These are phyloP conservation scores for Sugiyamaella qingdaonensis DNA, from an alignment of 805 yeast species.

Conservation along the genomic window DNA sequence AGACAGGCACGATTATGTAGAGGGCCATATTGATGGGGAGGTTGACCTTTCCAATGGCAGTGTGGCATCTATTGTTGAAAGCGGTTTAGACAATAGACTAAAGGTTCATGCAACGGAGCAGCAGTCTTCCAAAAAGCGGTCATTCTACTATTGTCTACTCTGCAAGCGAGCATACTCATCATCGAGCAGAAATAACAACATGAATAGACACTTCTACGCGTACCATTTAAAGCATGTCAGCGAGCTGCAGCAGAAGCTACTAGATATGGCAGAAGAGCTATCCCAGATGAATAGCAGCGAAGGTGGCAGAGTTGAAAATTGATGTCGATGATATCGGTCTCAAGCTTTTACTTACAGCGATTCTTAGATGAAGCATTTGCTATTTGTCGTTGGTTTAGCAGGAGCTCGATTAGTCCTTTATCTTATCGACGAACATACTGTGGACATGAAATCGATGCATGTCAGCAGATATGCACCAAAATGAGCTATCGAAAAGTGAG, in stretches of 20 bases:
- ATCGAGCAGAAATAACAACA: slow-evolving; percentile 6
- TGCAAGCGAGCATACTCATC: slow-evolving; percentile 6
- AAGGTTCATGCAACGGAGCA: neutral
- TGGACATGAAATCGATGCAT: too few relatives aligned
- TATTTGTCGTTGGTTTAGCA: too few relatives aligned
- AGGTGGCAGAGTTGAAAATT: too few relatives aligned
- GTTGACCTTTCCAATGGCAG: neutral
- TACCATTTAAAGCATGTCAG: neutral
- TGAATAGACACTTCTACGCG: slow-evolving; percentile 7
- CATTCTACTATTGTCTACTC: slow-evolving; percentile 19
- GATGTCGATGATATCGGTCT: too few relatives aligned
- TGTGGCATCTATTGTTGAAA: too few relatives aligned
- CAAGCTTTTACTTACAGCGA: too few relatives aligned
- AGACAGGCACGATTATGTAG: neutral
- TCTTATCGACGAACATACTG: too few relatives aligned
- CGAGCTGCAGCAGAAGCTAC: neutral
- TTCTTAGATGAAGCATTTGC: too few relatives aligned
- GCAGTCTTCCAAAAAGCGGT: neutral
- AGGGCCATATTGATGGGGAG: neutral
- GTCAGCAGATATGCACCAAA: too few relatives aligned
- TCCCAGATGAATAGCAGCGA: too few relatives aligned
- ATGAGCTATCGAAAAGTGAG: too few relatives aligned
- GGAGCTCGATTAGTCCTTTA: too few relatives aligned
- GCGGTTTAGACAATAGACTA: neutral
- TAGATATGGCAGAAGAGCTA: slow-evolving; percentile 4